Evolutionary conservation across 148 eudicot genomes (phyloP), one percentile per base, ranked within the genome.

Genomic region (Camellia lanceoleosa): DNA sequence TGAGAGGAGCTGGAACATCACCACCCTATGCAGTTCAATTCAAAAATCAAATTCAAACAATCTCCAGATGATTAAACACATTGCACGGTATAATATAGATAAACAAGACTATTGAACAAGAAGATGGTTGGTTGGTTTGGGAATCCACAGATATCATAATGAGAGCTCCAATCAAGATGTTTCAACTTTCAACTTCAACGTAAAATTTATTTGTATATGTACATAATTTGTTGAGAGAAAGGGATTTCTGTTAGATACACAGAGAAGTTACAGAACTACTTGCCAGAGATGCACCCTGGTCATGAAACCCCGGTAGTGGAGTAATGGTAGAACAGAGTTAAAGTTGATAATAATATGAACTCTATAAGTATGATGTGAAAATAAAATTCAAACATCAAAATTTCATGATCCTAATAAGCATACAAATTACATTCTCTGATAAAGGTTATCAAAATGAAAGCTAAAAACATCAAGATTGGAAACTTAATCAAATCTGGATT

Each of bases 1-100:
- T 96, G 83, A 90, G 93, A 46, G 99, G 99, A 82, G 97, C 91
- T 70, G 99, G 99, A 82, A 96, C 92, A 83, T 93, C 86, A 74
- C 89, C 98, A 63, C 99, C 99, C 99, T 96, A 83, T 79, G 75
- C 68, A 83, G 78, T 80, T 72, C 20, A 13, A 77, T 54, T 7
- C 63, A 81, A 78, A 43, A 69, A 79, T 56, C 73, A 78, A 68
- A 68, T 19, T 18, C 73, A 68, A 4, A 38, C 52, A 7, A 78
- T 7, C 9, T 23, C 3, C 38, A 55, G 18, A 55, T 68, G 65
- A 55, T 78, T 55, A n/a, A 55, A 69, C 58, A 13, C 43, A 11
- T 55, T 56, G n/a, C 52, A 7, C 3, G 5, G 5, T 18, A 8
- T 1, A 20, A 56, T 44, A 68, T 12, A 66, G 46, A 51, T 23